phyloP scores from a whole-genome alignment of 441 rosid species.

The Manihot esculenta region DNA sequence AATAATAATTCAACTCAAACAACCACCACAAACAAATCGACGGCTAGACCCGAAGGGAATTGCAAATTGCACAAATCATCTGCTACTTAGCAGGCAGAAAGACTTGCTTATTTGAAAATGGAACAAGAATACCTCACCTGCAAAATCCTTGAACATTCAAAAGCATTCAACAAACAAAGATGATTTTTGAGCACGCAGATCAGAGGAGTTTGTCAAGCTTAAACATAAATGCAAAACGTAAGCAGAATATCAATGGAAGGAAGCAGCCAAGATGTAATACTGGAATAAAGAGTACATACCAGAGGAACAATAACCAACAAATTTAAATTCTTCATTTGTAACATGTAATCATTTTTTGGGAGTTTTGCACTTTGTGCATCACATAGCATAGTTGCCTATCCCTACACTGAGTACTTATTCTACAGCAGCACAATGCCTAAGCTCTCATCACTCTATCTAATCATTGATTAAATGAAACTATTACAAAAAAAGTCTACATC shows the following conservation, averaged over 20 bases:
- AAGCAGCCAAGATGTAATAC: neutral
- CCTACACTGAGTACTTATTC: conserved; percentile 10
- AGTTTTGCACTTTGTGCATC: conserved; percentile 14
- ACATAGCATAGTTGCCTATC: conserved; percentile 1
- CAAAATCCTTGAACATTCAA: no score
- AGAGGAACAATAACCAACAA: neutral
- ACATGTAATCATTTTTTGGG: neutral
- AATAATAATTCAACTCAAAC: no score
- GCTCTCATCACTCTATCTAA: neutral
- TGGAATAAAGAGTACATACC: neutral
- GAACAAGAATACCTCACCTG: no score
- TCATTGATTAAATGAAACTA: neutral
- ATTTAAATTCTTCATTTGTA: neutral
- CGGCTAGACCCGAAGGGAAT: no score
- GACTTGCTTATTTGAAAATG: no score
- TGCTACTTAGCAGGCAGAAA: no score
- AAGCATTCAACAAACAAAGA: no score
- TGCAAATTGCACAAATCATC: no score
- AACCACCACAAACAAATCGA: no score
- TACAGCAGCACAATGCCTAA: conserved; percentile 8
- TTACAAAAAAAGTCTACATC: conserved; percentile 6
- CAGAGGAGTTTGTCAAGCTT: neutral
- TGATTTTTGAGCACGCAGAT: no score
- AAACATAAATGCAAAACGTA: neutral
- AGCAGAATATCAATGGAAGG: neutral